Evolutionary conservation across 2,329 filamentous ascomycete genomes (phyloP), one percentile per base, ranked within the genome.

Genomic region (Lithohypha guttulata): DNA sequence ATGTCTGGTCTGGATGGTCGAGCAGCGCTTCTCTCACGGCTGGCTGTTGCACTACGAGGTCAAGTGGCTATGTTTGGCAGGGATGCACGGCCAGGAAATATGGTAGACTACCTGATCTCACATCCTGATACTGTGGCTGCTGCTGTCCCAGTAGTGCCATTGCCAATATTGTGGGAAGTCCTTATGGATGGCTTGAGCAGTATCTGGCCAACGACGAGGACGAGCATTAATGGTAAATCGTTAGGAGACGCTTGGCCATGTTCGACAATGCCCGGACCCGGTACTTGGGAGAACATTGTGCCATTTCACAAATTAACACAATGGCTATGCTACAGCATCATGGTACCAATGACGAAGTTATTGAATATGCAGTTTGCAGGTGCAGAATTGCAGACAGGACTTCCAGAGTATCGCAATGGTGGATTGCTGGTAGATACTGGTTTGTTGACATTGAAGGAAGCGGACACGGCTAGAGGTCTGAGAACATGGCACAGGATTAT

Each of bases 241-340:
- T 75, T 98, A 11, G 91, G 91, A 40, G 91, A 98, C 56, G 89
- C 91, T 17, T 98, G 91, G 91, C 83, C 81, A 0, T 94, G 87
- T 62, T 77, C 74, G 8, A 75, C 79, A 21, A 84, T 96, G 75
- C 85, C 86, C 1, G 66, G 70, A 49, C 73, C 73, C 5, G 68
- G 77, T 48, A 70, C 77, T 1, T 85, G 81, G 81, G 82, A 89
- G 57, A 79, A 71, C 50, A 89, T 93, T 52, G 75, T 89, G 8
- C 86, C 86, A 0, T 93, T 94, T 65, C 87, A 95, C 67, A 94
- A 93, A 63, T 72, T 93, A 23, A 93, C 86, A 0, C 86, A 94
- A 60, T 95, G 87, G 87, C 78, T 95, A 41, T 84, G 82, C 34
- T 94, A 94, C 62, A 93, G 85, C 2, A 73, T 95, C 41, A 93